Percentiles rank a stretch among this genome's conserved stretches.
Conservation (phyloP, 805 yeast species). For the Cyberlindnera bimundalis region DNA sequence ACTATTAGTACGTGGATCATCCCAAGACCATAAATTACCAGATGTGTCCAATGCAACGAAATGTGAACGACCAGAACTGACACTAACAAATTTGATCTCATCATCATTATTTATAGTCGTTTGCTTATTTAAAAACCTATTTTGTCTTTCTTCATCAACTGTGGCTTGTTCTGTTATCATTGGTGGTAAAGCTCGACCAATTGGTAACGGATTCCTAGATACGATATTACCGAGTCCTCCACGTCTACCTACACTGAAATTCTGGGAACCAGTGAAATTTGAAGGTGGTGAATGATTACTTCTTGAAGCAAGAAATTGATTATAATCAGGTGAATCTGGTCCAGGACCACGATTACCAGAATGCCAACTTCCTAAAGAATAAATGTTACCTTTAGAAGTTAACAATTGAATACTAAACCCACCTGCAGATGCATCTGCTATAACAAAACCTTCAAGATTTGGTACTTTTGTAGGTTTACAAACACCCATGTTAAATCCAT, state of each 20-base stretch:
- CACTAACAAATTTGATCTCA: constrained; percentile 38
- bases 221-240: too few relatives aligned
- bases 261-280: not conserved
- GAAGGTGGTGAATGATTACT: not conserved
- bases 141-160: constrained; percentile 8
- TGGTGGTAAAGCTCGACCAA: too few relatives aligned
- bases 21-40: constrained; percentile 61
- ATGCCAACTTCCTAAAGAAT: constrained; percentile 48
- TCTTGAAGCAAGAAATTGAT: constrained; percentile 10
- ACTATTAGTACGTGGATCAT: constrained; percentile 32
- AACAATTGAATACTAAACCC: constrained; percentile 63
- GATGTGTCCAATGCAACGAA: constrained; percentile 54
- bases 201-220: too few relatives aligned
- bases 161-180: too few relatives aligned
- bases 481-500: constrained; percentile 30
- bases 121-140: constrained; percentile 18
- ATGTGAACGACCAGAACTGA: constrained; percentile 64
- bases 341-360: constrained; percentile 41
- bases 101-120: constrained; percentile 15
- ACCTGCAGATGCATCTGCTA: constrained; percentile 53
- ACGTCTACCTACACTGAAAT: constrained; percentile 1
- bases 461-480: constrained; percentile 37
- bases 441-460: constrained; percentile 33
- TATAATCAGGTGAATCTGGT: constrained; percentile 35
- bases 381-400: constrained; percentile 52